A percentile compares a stretch with the other conserved stretches of the same genome.
Evolutionary conservation across 371 early-diverging fungal genomes (phyloP).

Genomic region (Entomophthora muscae): DNA sequence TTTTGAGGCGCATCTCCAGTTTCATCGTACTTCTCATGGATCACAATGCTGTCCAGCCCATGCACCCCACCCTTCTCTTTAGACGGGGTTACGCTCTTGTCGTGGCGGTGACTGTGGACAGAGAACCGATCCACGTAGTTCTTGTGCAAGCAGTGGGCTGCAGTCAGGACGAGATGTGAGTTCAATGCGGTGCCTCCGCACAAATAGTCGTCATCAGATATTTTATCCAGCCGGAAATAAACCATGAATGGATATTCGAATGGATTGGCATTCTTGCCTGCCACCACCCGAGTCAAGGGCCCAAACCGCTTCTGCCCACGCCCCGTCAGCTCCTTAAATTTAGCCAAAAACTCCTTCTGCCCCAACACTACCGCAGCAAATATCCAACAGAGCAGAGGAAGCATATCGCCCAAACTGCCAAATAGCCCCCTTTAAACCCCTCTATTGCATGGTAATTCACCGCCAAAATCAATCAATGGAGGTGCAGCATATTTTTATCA

Average conservation of each 20-base stretch:
- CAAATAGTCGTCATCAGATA: constrained; percentile 2
- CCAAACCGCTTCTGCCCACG: not conserved
- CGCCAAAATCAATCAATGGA: too few species aligned
- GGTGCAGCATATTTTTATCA: too few species aligned
- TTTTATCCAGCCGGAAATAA: not conserved
- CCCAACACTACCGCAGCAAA: not conserved
- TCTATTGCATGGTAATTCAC: too few species aligned
- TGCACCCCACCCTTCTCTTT: not conserved
- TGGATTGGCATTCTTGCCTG: not conserved
- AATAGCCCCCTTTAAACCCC: too few species aligned
- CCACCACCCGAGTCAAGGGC: not conserved
- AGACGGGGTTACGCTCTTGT: not conserved
- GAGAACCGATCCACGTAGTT: not conserved
- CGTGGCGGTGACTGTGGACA: not conserved
- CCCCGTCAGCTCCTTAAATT: not conserved
- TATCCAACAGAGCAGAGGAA: too few species aligned
- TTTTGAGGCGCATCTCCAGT: not conserved
- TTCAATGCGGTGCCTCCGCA: not conserved
- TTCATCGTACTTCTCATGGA: not conserved
- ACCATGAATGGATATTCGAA: constrained; percentile 1
- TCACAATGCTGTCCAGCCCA: not conserved
- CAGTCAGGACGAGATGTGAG: not conserved
- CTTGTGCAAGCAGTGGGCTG: not conserved
- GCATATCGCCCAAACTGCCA: too few species aligned
- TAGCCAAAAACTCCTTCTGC: not conserved